A percentile compares a stretch with the other conserved stretches of the same genome.
These are phyloP conservation scores for Neurospora intermedia DNA, from an alignment of 495 filamentous ascomycete species.

Conservation along the genomic window DNA sequence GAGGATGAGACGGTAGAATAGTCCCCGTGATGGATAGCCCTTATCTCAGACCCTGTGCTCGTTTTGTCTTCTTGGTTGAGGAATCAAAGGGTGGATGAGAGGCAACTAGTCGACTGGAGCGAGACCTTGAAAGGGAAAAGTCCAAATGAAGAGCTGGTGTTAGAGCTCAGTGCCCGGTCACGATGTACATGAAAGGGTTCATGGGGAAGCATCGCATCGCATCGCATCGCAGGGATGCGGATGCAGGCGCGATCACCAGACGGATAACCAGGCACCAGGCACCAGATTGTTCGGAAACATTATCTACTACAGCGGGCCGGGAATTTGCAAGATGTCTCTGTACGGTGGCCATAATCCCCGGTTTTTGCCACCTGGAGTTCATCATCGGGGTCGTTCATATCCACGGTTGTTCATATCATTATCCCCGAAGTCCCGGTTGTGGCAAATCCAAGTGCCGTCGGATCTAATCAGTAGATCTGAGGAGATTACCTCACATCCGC, in stretches of 20 bases:
- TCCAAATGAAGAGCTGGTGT: background rate
- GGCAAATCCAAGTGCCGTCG: background rate
- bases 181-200: background rate
- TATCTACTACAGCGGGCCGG: no score
- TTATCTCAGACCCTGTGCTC: background rate
- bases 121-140: background rate
- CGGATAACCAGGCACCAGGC: no score
- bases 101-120: background rate
- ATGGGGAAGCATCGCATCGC: background rate
- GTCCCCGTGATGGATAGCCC: background rate
- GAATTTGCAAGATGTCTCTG: background rate
- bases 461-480: background rate
- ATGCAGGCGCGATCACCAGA: background rate
- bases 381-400: no score
- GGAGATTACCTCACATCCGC: background rate
- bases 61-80: background rate
- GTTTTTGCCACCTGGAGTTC: no score
- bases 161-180: background rate
- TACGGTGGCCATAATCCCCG: background rate
- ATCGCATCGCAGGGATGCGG: background rate
- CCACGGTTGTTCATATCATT: no score
- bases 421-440: background rate
- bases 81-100: background rate
- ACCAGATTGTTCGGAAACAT: no score
- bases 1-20: background rate